Conservation (phyloP, 805 yeast genomes). For the Millerozyma miso region DNA sequence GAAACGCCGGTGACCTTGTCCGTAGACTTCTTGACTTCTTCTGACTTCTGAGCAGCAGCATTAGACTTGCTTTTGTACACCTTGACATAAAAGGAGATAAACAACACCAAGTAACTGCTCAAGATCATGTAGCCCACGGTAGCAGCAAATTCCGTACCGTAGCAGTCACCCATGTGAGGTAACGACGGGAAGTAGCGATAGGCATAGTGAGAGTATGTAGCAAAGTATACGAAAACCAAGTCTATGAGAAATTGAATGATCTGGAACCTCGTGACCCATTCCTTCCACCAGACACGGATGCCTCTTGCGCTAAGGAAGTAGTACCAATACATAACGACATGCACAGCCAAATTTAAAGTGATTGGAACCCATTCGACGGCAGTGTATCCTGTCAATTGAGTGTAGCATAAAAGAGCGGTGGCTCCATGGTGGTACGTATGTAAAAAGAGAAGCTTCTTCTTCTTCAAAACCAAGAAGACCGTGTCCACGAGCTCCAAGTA, state of each 20-base stretch:
- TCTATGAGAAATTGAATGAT: constrained; percentile 90
- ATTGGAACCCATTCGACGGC: constrained; percentile 96
- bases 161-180: constrained; percentile 77
- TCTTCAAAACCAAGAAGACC: constrained; percentile 82
- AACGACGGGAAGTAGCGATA: constrained; percentile 55
- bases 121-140: constrained; percentile 83
- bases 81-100: constrained; percentile 88
- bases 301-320: constrained; percentile 91
- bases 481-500: constrained; percentile 89
- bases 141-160: constrained; percentile 92
- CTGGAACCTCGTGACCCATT: constrained; percentile 97
- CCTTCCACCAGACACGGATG: constrained; percentile 98
- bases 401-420: constrained; percentile 89
- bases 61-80: constrained; percentile 46
- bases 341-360: constrained; percentile 82
- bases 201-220: constrained; percentile 87
- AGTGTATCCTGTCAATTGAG: constrained; percentile 86
- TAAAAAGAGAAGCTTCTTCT: constrained; percentile 85
- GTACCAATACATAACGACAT: constrained; percentile 97
- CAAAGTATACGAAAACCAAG: constrained; percentile 86
- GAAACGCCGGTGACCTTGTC: constrained; percentile 9
- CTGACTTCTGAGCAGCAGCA: constrained; percentile 11
- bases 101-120: constrained; percentile 82
- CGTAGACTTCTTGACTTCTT: constrained; percentile 5
- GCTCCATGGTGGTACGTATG: constrained; percentile 99